Evolutionary conservation across 1,284 basidiomycete genomes (phyloP).

Genomic region (Boletellus deceptivus): DNA sequence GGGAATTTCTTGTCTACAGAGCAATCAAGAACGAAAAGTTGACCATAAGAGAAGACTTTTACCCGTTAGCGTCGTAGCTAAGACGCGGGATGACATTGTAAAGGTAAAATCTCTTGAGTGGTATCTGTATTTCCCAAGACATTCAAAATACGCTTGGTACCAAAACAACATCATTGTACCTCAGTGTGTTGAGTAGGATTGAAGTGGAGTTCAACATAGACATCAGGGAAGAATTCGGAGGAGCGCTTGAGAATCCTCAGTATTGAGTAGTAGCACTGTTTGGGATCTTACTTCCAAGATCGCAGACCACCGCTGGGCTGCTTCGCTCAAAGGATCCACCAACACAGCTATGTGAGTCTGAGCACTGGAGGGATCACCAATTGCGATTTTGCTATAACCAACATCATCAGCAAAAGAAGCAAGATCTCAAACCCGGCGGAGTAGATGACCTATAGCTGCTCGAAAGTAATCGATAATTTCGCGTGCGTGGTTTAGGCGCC

Average conservation of each 20-base stretch:
- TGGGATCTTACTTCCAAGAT: slow-evolving; percentile 58
- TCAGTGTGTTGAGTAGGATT: slow-evolving; percentile 70
- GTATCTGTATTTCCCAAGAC: slow-evolving; percentile 53
- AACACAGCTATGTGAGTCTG: slow-evolving; percentile 73
- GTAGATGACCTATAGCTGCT: slow-evolving; percentile 62
- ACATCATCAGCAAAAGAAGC: not conserved
- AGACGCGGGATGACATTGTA: slow-evolving; percentile 64
- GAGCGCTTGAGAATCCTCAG: slow-evolving; percentile 17
- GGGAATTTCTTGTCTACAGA: slow-evolving; percentile 50
- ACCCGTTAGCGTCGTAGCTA: slow-evolving; percentile 75
- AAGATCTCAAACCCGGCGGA: not conserved
- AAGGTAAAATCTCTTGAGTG: slow-evolving; percentile 93
- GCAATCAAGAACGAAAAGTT: not conserved
- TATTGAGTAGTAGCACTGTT: not conserved
- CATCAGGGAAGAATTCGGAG: slow-evolving; percentile 51
- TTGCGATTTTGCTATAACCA: slow-evolving; percentile 56
- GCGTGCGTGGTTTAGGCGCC: slow-evolving; percentile 51
- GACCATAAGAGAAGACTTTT: slow-evolving; percentile 18
- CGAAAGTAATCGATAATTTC: slow-evolving; percentile 59
- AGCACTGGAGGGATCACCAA: slow-evolving; percentile 68
- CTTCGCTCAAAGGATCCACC: slow-evolving; percentile 83
- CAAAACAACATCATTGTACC: slow-evolving; percentile 39
- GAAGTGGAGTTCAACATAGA: slow-evolving; percentile 72
- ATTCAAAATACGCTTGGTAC: not conserved
- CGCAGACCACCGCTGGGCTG: slow-evolving; percentile 82